Evolutionary conservation across 1,139 yeast genomes (phyloP).

Genomic region (Zygosaccharomyces pseudobailii): DNA sequence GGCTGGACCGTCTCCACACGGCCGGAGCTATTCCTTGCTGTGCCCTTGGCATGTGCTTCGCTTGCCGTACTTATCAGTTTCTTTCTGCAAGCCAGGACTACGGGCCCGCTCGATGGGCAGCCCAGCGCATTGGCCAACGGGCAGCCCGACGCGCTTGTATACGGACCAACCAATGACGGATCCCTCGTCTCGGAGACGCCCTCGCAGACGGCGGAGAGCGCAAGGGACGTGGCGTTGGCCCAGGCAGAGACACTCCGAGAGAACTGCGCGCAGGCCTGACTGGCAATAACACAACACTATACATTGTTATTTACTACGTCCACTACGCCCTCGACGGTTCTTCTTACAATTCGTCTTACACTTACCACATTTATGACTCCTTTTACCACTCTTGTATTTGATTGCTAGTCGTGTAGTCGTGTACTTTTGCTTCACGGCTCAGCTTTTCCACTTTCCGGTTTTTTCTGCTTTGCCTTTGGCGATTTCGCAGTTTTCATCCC

Average conservation of each 20-base stretch:
- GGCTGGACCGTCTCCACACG: slow-evolving; percentile 34
- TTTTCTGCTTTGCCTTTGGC: background rate
- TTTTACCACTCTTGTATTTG: background rate
- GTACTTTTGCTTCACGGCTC: background rate
- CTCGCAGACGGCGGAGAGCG: background rate
- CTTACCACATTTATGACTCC: background rate
- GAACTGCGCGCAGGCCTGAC: slow-evolving; percentile 1
- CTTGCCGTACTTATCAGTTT: slow-evolving; percentile 19
- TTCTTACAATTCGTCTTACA: background rate
- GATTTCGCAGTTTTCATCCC: background rate
- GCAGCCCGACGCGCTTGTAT: background rate
- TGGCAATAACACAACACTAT: background rate
- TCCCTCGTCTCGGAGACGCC: background rate
- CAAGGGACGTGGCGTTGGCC: background rate
- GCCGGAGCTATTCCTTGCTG: slow-evolving; percentile 33
- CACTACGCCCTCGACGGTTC: background rate
- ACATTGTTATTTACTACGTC: background rate
- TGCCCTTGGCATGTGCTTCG: slow-evolving; percentile 25
- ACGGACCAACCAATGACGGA: background rate
- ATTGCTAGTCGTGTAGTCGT: background rate
- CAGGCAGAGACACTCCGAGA: background rate
- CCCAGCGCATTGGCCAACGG: background rate
- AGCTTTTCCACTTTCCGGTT: background rate
- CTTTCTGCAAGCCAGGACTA: slow-evolving; percentile 12
- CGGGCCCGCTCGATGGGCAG: background rate